These are phyloP conservation scores for Ustilago hordei DNA, from an alignment of 1,284 basidiomycete genomes.

Conservation along the genomic window DNA sequence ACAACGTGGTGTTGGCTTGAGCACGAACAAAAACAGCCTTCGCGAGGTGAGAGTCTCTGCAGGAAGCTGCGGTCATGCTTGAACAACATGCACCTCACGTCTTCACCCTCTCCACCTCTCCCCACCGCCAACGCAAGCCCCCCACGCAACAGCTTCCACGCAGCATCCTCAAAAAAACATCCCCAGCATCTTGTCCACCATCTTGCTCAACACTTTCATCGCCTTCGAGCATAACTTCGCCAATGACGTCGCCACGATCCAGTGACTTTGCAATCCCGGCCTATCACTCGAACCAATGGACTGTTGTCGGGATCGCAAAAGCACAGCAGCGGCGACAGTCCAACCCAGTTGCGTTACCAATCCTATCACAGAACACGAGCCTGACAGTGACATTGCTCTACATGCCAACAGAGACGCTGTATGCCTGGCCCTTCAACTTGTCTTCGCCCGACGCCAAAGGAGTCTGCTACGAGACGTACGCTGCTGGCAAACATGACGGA, in stretches of 20 bases:
- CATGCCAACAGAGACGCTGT: constrained; percentile 31
- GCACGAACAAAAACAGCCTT: not conserved
- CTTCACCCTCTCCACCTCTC: constrained; percentile 18
- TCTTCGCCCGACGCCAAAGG: constrained; percentile 32
- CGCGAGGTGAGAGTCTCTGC: not conserved
- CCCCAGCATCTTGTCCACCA: constrained; percentile 6
- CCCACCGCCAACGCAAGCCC: constrained; percentile 9
- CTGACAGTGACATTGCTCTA: constrained; percentile 38
- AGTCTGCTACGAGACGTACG: constrained; percentile 38
- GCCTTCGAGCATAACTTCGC: constrained; percentile 12
- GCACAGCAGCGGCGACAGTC: constrained; percentile 15
- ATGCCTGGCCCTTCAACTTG: constrained; percentile 44
- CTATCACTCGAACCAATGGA: constrained; percentile 28
- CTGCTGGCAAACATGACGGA: constrained; percentile 2
- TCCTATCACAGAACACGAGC: not conserved
- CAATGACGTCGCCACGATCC: constrained; percentile 9
- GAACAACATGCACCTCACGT: constrained; percentile 19
- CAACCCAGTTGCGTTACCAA: not conserved
- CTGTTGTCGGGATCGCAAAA: constrained; percentile 22
- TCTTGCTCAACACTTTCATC: constrained; percentile 3
- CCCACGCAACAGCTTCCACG: constrained; percentile 15
- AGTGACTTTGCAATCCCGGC: constrained; percentile 3
- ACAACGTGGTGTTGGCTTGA: constrained; percentile 1
- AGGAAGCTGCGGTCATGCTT: constrained; percentile 21
- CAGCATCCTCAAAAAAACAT: constrained; percentile 34